A percentile compares a stretch with the other conserved stretches of the same genome.
Evolutionary conservation across 2,329 filamentous ascomycete species (phyloP).

Genomic region (Rugonectria rugulosa): DNA sequence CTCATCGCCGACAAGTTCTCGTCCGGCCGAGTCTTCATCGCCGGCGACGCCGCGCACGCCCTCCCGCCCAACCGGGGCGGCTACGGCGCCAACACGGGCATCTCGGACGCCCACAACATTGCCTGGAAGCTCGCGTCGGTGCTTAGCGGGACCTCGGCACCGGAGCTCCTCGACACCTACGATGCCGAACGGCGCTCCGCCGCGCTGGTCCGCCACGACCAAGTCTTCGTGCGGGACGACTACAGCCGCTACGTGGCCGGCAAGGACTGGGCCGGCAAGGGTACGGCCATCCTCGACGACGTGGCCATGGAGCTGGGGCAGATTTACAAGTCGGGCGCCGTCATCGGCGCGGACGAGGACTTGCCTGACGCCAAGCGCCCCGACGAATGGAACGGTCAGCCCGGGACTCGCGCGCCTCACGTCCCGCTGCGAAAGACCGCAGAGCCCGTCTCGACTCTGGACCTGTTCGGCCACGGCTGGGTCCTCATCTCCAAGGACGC

Average conservation of each 20-base stretch:
- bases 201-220: slow-evolving; percentile 36
- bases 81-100: slow-evolving; percentile 44
- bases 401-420: slow-evolving; percentile 34
- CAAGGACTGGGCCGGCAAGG: slow-evolving; percentile 17
- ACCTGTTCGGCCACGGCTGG: slow-evolving; percentile 20
- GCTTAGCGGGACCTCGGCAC: slow-evolving; percentile 29
- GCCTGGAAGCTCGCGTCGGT: slow-evolving; percentile 52
- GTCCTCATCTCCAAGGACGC: slow-evolving; percentile 19
- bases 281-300: slow-evolving; percentile 19
- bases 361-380: slow-evolving; percentile 22
- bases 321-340: slow-evolving; percentile 13
- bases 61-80: slow-evolving; percentile 45
- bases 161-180: slow-evolving; percentile 47
- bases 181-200: slow-evolving; percentile 47
- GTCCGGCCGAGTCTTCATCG: slow-evolving; percentile 42
- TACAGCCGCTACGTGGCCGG: slow-evolving; percentile 19
- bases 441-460: slow-evolving; percentile 18
- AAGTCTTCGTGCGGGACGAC: slow-evolving; percentile 35
- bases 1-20: slow-evolving; percentile 40
- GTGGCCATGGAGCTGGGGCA: slow-evolving; percentile 26
- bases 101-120: slow-evolving; percentile 51
- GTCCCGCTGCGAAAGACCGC: slow-evolving; percentile 14
- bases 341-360: not conserved
- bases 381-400: slow-evolving; percentile 34
- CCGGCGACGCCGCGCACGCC: slow-evolving; percentile 45